Percentiles rank a stretch among this genome's conserved stretches.
Conservation (phyloP, 108 stramenopile species). For the Tribonema minus region DNA sequence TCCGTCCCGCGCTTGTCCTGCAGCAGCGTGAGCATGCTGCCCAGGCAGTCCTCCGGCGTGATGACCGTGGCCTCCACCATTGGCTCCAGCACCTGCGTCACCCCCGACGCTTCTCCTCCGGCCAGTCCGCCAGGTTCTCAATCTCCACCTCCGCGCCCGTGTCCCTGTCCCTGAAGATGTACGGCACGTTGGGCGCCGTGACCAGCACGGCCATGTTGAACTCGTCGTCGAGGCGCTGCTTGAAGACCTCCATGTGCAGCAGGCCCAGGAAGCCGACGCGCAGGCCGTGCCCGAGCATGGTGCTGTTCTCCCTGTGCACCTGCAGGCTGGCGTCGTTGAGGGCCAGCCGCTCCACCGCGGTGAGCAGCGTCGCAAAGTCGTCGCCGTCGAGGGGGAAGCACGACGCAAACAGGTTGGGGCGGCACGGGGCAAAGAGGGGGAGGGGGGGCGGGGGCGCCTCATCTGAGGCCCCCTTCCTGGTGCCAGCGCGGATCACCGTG, state of each 20-base stretch:
- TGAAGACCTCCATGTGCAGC: conserved; percentile 95
- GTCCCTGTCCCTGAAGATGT: conserved; percentile 49
- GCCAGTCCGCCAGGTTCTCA: too few species aligned
- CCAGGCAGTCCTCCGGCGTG: conserved; percentile 44
- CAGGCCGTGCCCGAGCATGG: conserved; percentile 75
- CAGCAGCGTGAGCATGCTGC: conserved; percentile 43
- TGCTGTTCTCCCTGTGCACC: conserved; percentile 56
- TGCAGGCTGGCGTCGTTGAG: conserved; percentile 87
- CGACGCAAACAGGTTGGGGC: conserved; percentile 1
- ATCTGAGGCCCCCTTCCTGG: too few species aligned
- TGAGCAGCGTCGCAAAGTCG: conserved; percentile 79
- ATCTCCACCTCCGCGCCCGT: too few species aligned
- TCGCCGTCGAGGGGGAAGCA: too few species aligned
- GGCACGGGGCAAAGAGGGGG: too few species aligned
- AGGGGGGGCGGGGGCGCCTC: too few species aligned
- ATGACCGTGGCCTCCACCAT: conserved; percentile 70
- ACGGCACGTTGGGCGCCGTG: conserved; percentile 93
- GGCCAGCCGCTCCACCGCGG: conserved; percentile 81
- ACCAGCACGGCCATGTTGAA: conserved; percentile 85
- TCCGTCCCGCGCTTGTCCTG: too few species aligned
- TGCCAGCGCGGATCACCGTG: conserved; percentile 56
- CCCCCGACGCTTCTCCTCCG: too few species aligned
- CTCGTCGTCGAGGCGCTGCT: conserved; percentile 82
- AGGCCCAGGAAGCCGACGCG: conserved; percentile 93
- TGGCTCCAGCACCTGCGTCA: too few species aligned